These are phyloP conservation scores for Kwoniella bestiolae DNA, from an alignment of 768 basidiomycete genomes.

Conservation along the genomic window DNA sequence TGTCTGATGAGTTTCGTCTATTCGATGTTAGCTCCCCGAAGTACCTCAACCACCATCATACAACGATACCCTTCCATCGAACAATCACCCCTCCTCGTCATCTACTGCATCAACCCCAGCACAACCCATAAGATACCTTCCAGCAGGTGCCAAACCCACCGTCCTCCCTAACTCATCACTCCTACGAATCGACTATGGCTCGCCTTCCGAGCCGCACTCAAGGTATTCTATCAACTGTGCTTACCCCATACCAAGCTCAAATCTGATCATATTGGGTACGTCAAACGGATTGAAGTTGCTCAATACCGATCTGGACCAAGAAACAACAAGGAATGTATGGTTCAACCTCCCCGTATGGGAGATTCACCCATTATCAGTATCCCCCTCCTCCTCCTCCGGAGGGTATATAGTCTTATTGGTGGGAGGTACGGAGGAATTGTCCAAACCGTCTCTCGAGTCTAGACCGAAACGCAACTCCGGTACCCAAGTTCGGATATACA, in stretches of 20 bases:
- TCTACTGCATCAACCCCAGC: neutral
- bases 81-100: neutral
- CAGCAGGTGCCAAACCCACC: constrained; percentile 4
- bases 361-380: constrained; percentile 18
- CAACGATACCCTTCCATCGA: neutral
- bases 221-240: constrained; percentile 19
- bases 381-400: constrained; percentile 3
- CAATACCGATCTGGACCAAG: constrained; percentile 9
- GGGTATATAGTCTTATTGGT: constrained; percentile 24
- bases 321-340: constrained; percentile 26
- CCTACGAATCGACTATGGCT: constrained; percentile 30
- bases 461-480: constrained; percentile 23
- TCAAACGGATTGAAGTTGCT: constrained; percentile 25
- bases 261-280: constrained; percentile 31
- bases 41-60: constrained; percentile 18
- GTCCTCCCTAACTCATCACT: constrained; percentile 7
- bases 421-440: constrained; percentile 26
- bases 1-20: neutral
- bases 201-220: constrained; percentile 22
- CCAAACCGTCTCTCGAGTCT: neutral
- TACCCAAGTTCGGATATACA: constrained; percentile 25
- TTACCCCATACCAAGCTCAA: constrained; percentile 18
- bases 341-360: constrained; percentile 35
- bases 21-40: constrained; percentile 6
- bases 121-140: neutral